Percentiles rank a stretch among this genome's conserved stretches.
These are phyloP conservation scores for Graphium sp. DNA, from an alignment of 2,329 filamentous ascomycete genomes.

Conservation along the genomic window DNA sequence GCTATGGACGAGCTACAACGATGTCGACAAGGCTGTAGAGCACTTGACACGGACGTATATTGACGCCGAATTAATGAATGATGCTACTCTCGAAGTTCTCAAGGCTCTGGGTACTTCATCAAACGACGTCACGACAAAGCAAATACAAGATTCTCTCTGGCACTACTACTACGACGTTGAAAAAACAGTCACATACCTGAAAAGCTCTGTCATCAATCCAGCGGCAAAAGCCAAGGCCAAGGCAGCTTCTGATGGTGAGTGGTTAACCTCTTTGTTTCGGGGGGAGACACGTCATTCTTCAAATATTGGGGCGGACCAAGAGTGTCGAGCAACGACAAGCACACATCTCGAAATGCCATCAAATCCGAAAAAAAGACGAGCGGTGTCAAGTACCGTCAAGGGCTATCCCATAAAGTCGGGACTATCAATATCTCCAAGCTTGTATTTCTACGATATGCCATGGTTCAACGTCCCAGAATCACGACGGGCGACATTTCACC, in stretches of 20 bases:
- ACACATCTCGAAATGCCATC: slow-evolving; percentile 4
- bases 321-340: slow-evolving; percentile 6
- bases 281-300: slow-evolving; percentile 10
- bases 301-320: slow-evolving; percentile 18
- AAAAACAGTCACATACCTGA: slow-evolving; percentile 68
- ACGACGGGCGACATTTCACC: slow-evolving; percentile 48
- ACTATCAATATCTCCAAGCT: slow-evolving; percentile 1
- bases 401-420: slow-evolving; percentile 2
- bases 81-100: slow-evolving; percentile 50
- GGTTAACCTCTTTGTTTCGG: too few relatives aligned
- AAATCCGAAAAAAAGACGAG: not conserved
- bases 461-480: slow-evolving; percentile 62
- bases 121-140: slow-evolving; percentile 35
- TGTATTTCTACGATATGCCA: slow-evolving; percentile 69
- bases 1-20: slow-evolving; percentile 81
- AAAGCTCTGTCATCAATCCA: slow-evolving; percentile 40
- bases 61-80: slow-evolving; percentile 29
- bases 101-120: slow-evolving; percentile 43
- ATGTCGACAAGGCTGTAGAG: slow-evolving; percentile 59
- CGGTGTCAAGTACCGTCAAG: slow-evolving; percentile 1
- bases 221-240: slow-evolving; percentile 21
- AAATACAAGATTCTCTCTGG: slow-evolving; percentile 85
- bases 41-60: slow-evolving; percentile 50
- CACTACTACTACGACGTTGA: slow-evolving; percentile 90
- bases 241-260: slow-evolving; percentile 25